A percentile compares a stretch with the other conserved stretches of the same genome.
Evolutionary conservation across 257 asterid genomes (phyloP).

Genomic region (Scutellaria galericulata): DNA sequence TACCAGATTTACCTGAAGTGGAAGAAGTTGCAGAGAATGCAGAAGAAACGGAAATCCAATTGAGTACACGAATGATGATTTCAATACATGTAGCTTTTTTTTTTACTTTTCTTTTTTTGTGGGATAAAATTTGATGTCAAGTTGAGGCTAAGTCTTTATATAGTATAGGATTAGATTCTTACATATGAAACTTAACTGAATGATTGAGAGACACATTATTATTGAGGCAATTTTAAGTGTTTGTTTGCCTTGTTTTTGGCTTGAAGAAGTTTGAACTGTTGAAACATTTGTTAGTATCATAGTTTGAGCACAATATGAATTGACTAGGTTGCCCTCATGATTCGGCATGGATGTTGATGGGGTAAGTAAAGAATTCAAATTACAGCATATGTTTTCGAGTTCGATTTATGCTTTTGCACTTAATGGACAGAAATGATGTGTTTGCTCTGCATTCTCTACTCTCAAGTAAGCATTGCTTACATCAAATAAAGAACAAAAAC

Average conservation of each 20-base stretch:
- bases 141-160: slow-evolving; percentile 25
- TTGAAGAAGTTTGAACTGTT: background rate
- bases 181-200: slow-evolving; percentile 3
- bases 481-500: slow-evolving; percentile 36
- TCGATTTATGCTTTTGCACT: background rate
- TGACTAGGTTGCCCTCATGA: slow-evolving; percentile 38
- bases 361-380: too few species aligned
- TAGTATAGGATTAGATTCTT: slow-evolving; percentile 26
- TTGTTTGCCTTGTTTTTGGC: background rate
- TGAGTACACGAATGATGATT: slow-evolving; percentile 31
- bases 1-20: slow-evolving; percentile 91
- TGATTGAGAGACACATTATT: background rate
- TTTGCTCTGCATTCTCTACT: too few species aligned
- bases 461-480: slow-evolving; percentile 53
- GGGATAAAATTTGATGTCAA: slow-evolving; percentile 16
- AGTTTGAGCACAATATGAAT: background rate
- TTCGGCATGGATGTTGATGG: background rate
- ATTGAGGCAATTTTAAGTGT: background rate
- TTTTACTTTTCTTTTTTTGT: background rate
- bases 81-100: slow-evolving; percentile 27
- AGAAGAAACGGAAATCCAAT: slow-evolving; percentile 71
- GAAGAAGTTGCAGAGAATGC: slow-evolving; percentile 69
- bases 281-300: slow-evolving; percentile 8
- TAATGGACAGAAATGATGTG: too few species aligned
- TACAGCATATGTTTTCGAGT: slow-evolving; percentile 19